Evolutionary conservation across 1,139 yeast species (phyloP).

Genomic region (Blastobotrys serpentis): DNA sequence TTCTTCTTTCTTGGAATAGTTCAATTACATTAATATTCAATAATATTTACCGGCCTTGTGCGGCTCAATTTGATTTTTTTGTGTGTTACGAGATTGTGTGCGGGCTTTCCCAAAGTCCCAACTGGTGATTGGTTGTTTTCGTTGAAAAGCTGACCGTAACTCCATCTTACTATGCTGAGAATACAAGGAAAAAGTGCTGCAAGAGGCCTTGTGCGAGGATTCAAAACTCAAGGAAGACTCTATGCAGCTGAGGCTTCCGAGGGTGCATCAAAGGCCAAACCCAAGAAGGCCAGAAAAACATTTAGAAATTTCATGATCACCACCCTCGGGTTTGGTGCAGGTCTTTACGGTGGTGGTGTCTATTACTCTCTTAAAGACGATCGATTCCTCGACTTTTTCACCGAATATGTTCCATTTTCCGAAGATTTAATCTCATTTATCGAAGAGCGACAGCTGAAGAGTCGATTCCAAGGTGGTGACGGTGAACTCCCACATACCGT

Average conservation of each 20-base stretch:
- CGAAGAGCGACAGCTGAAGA: conserved; percentile 46
- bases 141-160: neutral
- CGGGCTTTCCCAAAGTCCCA: neutral
- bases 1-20: no score
- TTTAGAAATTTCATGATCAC: conserved; percentile 36
- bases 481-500: neutral
- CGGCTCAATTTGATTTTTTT: neutral
- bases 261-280: conserved; percentile 1
- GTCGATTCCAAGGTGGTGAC: conserved; percentile 26
- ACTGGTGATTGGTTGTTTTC: neutral
- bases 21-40: no score
- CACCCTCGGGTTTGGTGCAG: conserved; percentile 30
- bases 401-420: conserved; percentile 61
- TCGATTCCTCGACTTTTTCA: conserved; percentile 46
- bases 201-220: conserved; percentile 6
- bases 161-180: conserved; percentile 5
- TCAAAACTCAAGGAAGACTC: conserved; percentile 5
- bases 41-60: neutral
- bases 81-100: neutral
- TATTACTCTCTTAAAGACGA: conserved; percentile 41
- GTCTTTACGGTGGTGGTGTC: conserved; percentile 40
- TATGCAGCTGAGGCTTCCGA: neutral
- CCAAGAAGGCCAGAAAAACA: conserved; percentile 30
- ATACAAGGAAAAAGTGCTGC: conserved; percentile 7
- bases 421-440: conserved; percentile 50